phyloP scores from a whole-genome alignment of 371 early-diverging fungal species.

The Actinomucor elegans region DNA sequence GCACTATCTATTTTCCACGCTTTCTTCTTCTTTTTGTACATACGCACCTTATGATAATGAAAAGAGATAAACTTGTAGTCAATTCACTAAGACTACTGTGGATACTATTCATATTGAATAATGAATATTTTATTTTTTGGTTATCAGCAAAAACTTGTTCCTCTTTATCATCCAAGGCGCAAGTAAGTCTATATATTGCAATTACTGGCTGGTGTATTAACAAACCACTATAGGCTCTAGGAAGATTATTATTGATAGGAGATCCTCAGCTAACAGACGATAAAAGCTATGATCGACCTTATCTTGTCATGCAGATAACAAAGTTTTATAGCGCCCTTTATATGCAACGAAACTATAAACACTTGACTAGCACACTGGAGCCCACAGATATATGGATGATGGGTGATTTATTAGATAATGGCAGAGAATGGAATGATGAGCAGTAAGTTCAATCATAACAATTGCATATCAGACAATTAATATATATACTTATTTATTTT shows the following conservation, averaged over 20 bases:
- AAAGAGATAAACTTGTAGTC: constrained; percentile 4
- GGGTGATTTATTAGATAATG: constrained; percentile 92
- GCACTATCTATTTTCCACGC: neutral
- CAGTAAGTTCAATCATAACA: constrained; percentile 25
- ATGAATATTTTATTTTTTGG: constrained; percentile 13
- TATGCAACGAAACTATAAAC: constrained; percentile 76
- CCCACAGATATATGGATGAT: constrained; percentile 74
- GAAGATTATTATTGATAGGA: constrained; percentile 56
- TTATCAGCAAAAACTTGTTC: constrained; percentile 2
- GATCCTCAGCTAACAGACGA: constrained; percentile 94
- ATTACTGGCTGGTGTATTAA: too few relatives aligned
- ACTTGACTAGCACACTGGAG: constrained; percentile 37
- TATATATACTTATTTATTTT: neutral
- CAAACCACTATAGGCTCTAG: neutral
- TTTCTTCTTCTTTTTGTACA: neutral
- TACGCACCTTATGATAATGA: neutral
- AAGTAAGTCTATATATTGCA: too few relatives aligned
- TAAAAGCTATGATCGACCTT: constrained; percentile 71
- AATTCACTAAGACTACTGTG: constrained; percentile 5
- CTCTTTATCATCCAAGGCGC: too few relatives aligned
- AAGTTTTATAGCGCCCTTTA: constrained; percentile 85
- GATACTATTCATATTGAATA: constrained; percentile 5
- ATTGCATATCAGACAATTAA: neutral
- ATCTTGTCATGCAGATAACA: constrained; percentile 50
- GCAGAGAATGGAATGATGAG: constrained; percentile 72